Conservation (phyloP, 306 rosid species). For the Vigna hirtella region DNA sequence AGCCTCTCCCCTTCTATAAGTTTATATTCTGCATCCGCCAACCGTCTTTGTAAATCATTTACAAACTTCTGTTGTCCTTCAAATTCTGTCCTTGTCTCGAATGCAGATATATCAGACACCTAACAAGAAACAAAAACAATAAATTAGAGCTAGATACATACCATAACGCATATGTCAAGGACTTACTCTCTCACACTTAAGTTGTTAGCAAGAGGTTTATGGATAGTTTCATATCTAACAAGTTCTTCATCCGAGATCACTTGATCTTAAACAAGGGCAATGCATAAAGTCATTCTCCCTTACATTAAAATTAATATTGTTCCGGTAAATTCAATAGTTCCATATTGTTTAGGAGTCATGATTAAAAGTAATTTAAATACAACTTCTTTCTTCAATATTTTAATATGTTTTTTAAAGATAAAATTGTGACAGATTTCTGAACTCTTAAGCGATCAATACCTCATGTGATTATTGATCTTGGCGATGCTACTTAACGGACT, state of each 20-base stretch:
- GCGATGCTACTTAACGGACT: no score
- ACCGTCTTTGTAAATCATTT: slow-evolving; percentile 69
- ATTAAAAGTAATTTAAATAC: no score
- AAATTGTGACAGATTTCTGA: no score
- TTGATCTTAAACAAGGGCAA: not conserved
- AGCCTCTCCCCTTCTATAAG: slow-evolving; percentile 92
- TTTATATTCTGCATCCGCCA: slow-evolving; percentile 82
- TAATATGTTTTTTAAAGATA: no score
- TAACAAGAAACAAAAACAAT: slow-evolving; percentile 43
- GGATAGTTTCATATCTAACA: slow-evolving; percentile 14
- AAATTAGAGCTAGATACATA: slow-evolving; percentile 27
- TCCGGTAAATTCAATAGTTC: no score
- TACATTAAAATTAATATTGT: not conserved
- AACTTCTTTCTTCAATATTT: no score
- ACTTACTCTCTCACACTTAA: no score
- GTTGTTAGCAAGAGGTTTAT: not conserved
- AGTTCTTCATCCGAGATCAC: not conserved
- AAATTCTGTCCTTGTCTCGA: slow-evolving; percentile 75
- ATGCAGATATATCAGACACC: slow-evolving; percentile 73
- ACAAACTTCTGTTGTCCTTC: slow-evolving; percentile 77
- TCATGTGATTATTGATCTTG: no score
- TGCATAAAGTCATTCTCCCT: not conserved
- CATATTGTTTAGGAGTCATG: no score
- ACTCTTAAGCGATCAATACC: no score
- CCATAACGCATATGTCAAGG: not conserved